Conservation (phyloP, 352 stramenopile genomes). For the Phytopythium litorale region DNA sequence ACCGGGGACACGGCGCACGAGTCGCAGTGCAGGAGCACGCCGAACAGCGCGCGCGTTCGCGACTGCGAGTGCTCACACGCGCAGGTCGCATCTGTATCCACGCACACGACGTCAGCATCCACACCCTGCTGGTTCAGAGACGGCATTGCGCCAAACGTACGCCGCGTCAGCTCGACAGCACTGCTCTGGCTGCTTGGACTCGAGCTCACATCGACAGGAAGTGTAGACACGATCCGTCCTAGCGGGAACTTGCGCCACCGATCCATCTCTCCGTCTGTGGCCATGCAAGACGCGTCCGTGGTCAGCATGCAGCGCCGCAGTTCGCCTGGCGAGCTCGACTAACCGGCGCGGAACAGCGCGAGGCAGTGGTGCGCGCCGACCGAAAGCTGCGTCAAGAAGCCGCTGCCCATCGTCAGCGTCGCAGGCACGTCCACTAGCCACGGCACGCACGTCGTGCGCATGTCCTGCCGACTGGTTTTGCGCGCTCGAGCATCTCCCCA, state of each 20-base stretch:
- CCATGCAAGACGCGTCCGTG: not conserved
- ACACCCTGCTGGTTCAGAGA: not conserved
- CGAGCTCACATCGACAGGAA: constrained; percentile 4
- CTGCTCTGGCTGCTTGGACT: not conserved
- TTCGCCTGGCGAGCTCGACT: not conserved
- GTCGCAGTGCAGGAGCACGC: constrained; percentile 44
- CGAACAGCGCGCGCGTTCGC: constrained; percentile 18
- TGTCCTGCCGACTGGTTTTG: constrained; percentile 38
- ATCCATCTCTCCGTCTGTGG: constrained; percentile 37
- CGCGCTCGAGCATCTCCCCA: constrained; percentile 59
- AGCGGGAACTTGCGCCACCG: constrained; percentile 65
- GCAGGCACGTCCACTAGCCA: constrained; percentile 36
- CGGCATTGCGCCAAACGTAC: not conserved
- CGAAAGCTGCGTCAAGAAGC: constrained; percentile 54
- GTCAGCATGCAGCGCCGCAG: not conserved
- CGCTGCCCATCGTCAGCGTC: constrained; percentile 12
- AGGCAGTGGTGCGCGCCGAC: constrained; percentile 53
- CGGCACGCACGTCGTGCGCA: constrained; percentile 56
- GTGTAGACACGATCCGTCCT: constrained; percentile 14
- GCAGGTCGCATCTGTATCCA: constrained; percentile 16
- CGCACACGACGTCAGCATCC: not conserved
- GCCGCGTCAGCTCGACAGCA: not conserved
- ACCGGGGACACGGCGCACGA: constrained; percentile 38
- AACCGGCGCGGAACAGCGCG: constrained; percentile 48
- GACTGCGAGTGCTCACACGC: constrained; percentile 40